Conservation (phyloP, 1,139 yeast species). For the Taphrina pruni region DNA sequence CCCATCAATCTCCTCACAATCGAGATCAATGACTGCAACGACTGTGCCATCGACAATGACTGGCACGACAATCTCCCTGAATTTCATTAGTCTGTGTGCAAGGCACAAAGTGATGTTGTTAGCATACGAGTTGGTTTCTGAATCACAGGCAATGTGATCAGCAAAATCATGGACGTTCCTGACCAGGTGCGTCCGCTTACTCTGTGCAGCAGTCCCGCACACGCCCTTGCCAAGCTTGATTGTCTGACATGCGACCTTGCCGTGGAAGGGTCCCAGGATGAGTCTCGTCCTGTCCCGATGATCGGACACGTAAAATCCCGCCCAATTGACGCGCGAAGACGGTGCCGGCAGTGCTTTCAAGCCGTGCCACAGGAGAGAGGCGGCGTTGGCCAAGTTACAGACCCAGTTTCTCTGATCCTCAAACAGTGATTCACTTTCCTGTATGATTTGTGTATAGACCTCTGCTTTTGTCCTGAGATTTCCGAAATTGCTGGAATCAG, state of each 20-base stretch:
- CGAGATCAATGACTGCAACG: conserved; percentile 84
- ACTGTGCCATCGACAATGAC: conserved; percentile 56
- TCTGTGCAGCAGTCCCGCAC: conserved; percentile 80
- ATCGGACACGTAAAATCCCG: conserved; percentile 78
- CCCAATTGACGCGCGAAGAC: conserved; percentile 73
- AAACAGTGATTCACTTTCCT: conserved; percentile 69
- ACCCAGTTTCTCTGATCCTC: conserved; percentile 79
- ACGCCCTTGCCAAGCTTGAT: conserved; percentile 84
- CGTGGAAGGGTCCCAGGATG: conserved; percentile 91
- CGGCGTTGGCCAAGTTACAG: conserved; percentile 81
- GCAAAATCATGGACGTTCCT: conserved; percentile 77
- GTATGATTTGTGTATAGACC: conserved; percentile 63
- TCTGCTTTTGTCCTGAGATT: conserved; percentile 52
- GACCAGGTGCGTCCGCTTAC: conserved; percentile 70
- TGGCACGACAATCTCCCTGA: conserved; percentile 82
- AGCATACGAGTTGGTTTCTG: conserved; percentile 63
- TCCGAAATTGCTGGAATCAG: conserved; percentile 25
- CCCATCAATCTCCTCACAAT: conserved; percentile 68
- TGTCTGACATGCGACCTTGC: conserved; percentile 91
- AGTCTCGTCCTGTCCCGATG: conserved; percentile 55
- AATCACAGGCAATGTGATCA: conserved; percentile 97
- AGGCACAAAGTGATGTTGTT: conserved; percentile 55
- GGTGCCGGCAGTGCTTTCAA: conserved; percentile 63
- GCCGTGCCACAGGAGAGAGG: conserved; percentile 87
- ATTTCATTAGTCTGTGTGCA: background rate